A percentile compares a stretch with the other conserved stretches of the same genome.
Evolutionary conservation across 352 stramenopile species (phyloP).

Genomic region (Globisporangium echinulatum): DNA sequence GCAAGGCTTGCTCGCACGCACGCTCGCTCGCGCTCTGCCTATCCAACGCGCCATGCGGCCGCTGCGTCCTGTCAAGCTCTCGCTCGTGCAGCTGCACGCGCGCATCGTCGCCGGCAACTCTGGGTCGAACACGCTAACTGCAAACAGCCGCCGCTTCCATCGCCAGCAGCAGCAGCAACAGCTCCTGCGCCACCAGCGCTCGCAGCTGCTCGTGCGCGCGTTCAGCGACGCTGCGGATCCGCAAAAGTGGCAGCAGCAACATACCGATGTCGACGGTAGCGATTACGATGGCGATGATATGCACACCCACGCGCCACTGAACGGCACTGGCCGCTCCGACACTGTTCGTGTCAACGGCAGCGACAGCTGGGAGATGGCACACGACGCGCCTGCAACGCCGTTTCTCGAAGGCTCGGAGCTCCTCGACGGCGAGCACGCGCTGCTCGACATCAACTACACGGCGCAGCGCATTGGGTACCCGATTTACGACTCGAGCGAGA

Average conservation of each 20-base stretch:
- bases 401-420: constrained; percentile 25
- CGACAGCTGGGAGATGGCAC: constrained; percentile 4
- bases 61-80: constrained; percentile 32
- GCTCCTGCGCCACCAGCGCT: constrained; percentile 11
- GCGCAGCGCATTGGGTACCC: constrained; percentile 72
- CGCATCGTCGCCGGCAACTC: constrained; percentile 2
- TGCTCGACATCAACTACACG: constrained; percentile 59
- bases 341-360: constrained; percentile 4
- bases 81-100: constrained; percentile 27
- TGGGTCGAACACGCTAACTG: neutral
- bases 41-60: constrained; percentile 8
- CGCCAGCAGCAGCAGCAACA: constrained; percentile 15
- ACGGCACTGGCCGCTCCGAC: constrained; percentile 4
- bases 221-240: constrained; percentile 38
- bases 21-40: neutral
- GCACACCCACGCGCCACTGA: constrained; percentile 2
- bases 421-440: constrained; percentile 20
- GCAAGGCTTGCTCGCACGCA: neutral
- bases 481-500: constrained; percentile 35
- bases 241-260: constrained; percentile 13
- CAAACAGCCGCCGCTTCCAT: constrained; percentile 13
- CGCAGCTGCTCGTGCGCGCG: constrained; percentile 28
- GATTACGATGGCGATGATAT: neutral
- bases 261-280: neutral
- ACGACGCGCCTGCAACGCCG: constrained; percentile 14